Evolutionary conservation across 352 stramenopile species (phyloP), one percentile per base, ranked within the genome.

Genomic region (Pythium coloratum): DNA sequence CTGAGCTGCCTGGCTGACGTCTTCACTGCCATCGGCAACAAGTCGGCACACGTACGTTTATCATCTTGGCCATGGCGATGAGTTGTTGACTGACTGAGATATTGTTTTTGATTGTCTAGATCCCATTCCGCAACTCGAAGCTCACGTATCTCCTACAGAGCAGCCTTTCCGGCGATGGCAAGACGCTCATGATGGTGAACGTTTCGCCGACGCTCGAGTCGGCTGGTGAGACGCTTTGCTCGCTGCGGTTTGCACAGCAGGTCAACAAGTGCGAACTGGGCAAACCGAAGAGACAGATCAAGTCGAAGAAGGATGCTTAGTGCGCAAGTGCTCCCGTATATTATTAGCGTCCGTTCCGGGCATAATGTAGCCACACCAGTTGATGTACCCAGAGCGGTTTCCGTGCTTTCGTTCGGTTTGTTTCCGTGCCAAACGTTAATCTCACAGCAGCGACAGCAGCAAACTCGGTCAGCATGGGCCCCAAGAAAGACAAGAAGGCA

Each of bases 111-210:
- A 12, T 26, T 12, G 60, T 50, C 10, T 70, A 94, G 84, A 88
- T 98, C 30, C 97, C 97, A 40, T 99, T 98, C 85, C 84, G 98
- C 36, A 99, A 99, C 76, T 99, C 91, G 1, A 99, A 99, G 77
- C 81, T 99, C 14, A 99, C 97, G 6, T 99, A 99, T 72, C 79
- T 99, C 24, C 94, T 99, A 0, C 97, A 99, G 76, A 96, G 95
- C 63, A 98, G 95, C 70, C 82, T 99, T 1, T 98, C 94, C 36
- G 97, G 97, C 20, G 96, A 99, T 79, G 97, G 97, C 44, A 99
- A 99, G 78, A 98, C 96, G 38, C 76, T 99, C 24, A 99, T 99
- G 97, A 98, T 99, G 84, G 97, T 92, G 14, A 99, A 99, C 75
- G 77, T 99, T 26, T 98, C 94, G 49, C 97, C 98, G 6, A 99